Evolutionary conservation across 345 rosid species (phyloP).

Genomic region (Pugionium cornutum): DNA sequence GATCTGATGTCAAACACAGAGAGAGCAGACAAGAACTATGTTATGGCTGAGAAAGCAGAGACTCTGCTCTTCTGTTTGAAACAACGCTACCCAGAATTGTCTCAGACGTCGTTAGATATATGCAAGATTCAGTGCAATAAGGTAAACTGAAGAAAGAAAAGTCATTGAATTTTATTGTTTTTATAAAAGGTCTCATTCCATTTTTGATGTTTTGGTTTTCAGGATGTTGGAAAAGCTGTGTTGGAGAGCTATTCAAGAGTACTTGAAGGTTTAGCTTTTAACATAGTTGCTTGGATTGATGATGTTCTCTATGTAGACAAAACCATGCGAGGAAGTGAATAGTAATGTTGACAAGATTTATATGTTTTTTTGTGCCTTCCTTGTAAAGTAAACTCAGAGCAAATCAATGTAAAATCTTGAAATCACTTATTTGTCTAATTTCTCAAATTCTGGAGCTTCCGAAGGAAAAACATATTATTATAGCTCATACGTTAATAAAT

Average conservation of each 20-base stretch:
- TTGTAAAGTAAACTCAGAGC: constrained; percentile 18
- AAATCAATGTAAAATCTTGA: neutral
- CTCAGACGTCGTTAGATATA: constrained; percentile 84
- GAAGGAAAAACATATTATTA: neutral
- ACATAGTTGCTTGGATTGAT: constrained; percentile 74
- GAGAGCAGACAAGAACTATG: constrained; percentile 82
- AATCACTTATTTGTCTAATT: neutral
- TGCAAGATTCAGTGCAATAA: constrained; percentile 79
- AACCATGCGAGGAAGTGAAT: constrained; percentile 41
- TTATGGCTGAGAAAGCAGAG: constrained; percentile 89
- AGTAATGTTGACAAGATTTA: constrained; percentile 3
- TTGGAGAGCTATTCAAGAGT: constrained; percentile 87
- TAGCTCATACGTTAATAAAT: too few relatives aligned
- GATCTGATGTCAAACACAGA: constrained; percentile 65
- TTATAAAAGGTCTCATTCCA: neutral
- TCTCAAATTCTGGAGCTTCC: neutral
- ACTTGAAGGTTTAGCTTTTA: constrained; percentile 80
- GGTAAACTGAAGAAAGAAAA: constrained; percentile 33
- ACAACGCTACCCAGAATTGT: constrained; percentile 74
- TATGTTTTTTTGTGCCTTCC: constrained; percentile 16
- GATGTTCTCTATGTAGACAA: constrained; percentile 71
- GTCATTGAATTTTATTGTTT: neutral
- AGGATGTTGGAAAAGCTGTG: constrained; percentile 85
- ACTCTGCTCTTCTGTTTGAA: constrained; percentile 75
- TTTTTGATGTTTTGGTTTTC: constrained; percentile 27